Evolutionary conservation across 768 basidiomycete species (phyloP), one percentile per base, ranked within the genome.

Genomic region (Phlegmacium glaucopus): DNA sequence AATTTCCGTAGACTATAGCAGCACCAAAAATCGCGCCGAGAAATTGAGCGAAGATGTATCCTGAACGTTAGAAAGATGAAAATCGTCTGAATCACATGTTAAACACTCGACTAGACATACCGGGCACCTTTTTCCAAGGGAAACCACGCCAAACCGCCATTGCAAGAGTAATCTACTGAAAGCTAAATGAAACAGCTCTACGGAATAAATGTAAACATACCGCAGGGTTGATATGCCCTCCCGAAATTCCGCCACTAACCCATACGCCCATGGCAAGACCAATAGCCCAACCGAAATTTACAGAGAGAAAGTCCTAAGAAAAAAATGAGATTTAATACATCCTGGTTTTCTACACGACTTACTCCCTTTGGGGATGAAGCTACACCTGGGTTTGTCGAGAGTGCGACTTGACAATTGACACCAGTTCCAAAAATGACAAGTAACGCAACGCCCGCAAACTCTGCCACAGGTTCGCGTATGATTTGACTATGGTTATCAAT

Each of bases 191-290:
- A n/a, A n/a, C n/a, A n/a, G n/a, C n/a, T n/a, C n/a, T n/a, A n/a
- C n/a, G n/a, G n/a, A n/a, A n/a, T n/a, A n/a, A n/a, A n/a, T n/a
- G n/a, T n/a, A n/a, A n/a, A n/a, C n/a, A n/a, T n/a, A n/a, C 28
- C 85, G n/a, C n/a, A n/a, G n/a, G n/a, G n/a, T n/a, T n/a, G n/a
- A n/a, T n/a, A n/a, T n/a, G n/a, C n/a, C n/a, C 87, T 4, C 84
- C 86, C 39, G 87, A 87, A 43, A 87, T 75, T 25, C 80, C 80
- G 35, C 72, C 76, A 22, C 74, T 74, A 4, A 79, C 72, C 83
- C 83, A 88, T 3, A 83, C 84, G 38, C 79, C 87, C 58, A 88
- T 66, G 3, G 79, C 77, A 11, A 79, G 65, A 18, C 56, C 58
- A 37, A 63, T 59, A 2, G 53, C 59, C 60, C 60, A 63, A 16